Base-by-base conservation (phyloP, 1,284 basidiomycete species). In the Anthracocystis walkeri region DNA sequence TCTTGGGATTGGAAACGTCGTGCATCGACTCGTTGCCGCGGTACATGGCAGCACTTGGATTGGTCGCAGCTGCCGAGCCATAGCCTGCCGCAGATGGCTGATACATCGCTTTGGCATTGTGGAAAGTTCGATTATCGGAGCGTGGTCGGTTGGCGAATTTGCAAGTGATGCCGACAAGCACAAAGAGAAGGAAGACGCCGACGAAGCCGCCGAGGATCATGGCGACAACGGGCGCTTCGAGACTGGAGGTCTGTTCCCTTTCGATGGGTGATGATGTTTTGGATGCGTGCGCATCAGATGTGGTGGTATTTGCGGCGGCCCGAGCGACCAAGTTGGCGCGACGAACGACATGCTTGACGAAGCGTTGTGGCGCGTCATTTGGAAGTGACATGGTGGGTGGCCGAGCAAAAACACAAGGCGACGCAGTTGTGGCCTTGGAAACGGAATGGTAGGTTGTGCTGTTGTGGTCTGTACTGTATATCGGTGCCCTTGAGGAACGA, bases 41-140 rank as follows among this genome's bases (percentile, higher is more conserved):
- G 25, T 58, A 68, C 18, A 44, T 29, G 25, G 31, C 53, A 10
- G 33, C 41, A 35, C 38, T 40, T 21, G 40, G 20, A 31, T 45
- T 41, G 35, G 33, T 21, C 0, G 66, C 66, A 8, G 66, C 57
- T 20, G 59, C 56, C 7, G 70, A 61, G 4, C 68, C 73, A 35
- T 78, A 78, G 20, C 76, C 72, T 7, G 76, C 72, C 4, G 76
- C 76, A 2, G 76, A 78, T 16, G 76, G 76, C 56, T 78, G 72
- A 33, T 57, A 78, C 71, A 78, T 75, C 23, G 31, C 41, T 35
- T 65, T 68, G 3, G 62, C 14, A n/a, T 62, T 21, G 29, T 7
- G 18, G n/a, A 57, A 61, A 3, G 56, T 58, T 4, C 62, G 65
- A 11, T 38, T 45, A 29, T 67, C 59, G 29, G 65, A 46, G 35